Evolutionary conservation across 2,329 filamentous ascomycete species (phyloP).

Genomic region (Didymella pinodella): DNA sequence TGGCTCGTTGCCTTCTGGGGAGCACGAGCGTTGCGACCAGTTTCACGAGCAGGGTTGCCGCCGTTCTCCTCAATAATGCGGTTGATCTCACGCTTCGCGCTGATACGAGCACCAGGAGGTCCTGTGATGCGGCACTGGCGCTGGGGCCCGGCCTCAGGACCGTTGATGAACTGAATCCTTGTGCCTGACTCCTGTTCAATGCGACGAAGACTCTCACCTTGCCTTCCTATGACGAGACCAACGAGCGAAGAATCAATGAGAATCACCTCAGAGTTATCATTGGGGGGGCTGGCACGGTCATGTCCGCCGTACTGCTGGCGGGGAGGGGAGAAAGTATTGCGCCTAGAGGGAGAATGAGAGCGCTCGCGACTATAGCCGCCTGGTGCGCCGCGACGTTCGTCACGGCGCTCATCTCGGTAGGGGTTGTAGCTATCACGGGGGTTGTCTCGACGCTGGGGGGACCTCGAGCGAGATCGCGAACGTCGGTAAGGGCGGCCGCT

Average conservation of each 20-base stretch:
- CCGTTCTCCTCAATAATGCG: slow-evolving; percentile 88
- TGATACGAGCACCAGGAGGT: slow-evolving; percentile 72
- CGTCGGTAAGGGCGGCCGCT: slow-evolving; percentile 66
- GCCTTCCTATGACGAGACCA: slow-evolving; percentile 87
- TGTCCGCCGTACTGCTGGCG: slow-evolving; percentile 57
- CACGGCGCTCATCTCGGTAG: slow-evolving; percentile 84
- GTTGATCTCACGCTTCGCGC: slow-evolving; percentile 84
- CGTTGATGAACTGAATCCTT: slow-evolving; percentile 86
- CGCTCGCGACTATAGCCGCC: slow-evolving; percentile 72
- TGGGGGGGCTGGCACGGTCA: slow-evolving; percentile 65
- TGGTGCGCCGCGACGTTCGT: slow-evolving; percentile 61
- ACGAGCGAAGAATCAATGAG: slow-evolving; percentile 87
- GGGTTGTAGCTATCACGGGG: slow-evolving; percentile 81
- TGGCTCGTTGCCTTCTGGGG: slow-evolving; percentile 50
- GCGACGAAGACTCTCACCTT: slow-evolving; percentile 85
- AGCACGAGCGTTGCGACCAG: slow-evolving; percentile 51
- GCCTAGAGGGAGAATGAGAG: slow-evolving; percentile 73
- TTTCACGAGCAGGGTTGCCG: slow-evolving; percentile 57
- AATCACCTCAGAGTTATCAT: slow-evolving; percentile 81
- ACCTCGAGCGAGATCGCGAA: slow-evolving; percentile 73
- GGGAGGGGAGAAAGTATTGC: slow-evolving; percentile 67
- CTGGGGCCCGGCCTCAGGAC: slow-evolving; percentile 74
- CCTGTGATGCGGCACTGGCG: slow-evolving; percentile 89
- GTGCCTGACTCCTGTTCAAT: slow-evolving; percentile 85
- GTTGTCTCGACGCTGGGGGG: slow-evolving; percentile 68